Evolutionary conservation across 257 asterid genomes (phyloP), one percentile per base, ranked within the genome.

Genomic region (Handroanthus guayacan): DNA sequence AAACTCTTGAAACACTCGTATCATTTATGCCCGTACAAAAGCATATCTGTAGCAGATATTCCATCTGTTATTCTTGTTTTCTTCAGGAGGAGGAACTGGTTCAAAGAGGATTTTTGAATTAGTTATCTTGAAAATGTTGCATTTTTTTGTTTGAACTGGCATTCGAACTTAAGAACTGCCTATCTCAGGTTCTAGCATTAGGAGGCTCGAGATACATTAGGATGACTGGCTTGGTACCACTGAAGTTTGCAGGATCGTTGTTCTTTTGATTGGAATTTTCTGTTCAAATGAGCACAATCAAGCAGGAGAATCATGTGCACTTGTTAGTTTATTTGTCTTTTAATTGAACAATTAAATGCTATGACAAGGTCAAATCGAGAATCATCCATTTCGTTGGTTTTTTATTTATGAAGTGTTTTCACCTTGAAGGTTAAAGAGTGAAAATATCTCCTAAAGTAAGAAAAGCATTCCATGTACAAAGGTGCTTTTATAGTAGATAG

Each of bases 61-160:
- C 39, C 18, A 25, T 51, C 55, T 43, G 51, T 44, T 55, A 2
- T 17, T 43, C 31, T 13, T 52, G 71, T 63, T 25, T 58, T 60
- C 18, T 44, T 44, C 17, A 9, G 62, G 78, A 11, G 69, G 14
- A 41, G 45, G 9, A 43, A 45, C 62, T 60, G 69, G 37, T 14
- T 54, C 34, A 36, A 18, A 0, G 52, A 20, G 56, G 8, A 58
- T 41, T 54, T 55, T 12, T 67, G 0, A n/a, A 44, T 16, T 10
- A 54, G 38, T 67, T 63, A 17, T 71, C 70, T 64, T 44, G 37
- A 34, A 55, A 64, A 58, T n/a, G 38, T 41, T 47, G 43, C 78
- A 2, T 9, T 14, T 25, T 31, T 25, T 69, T 67, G 52, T 9
- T 76, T 67, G 60, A 67, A 31, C 7, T 43, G 45, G 10, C 65